Conservation (phyloP, 2,329 filamentous ascomycete genomes). For the Xylariaceae sp. region DNA sequence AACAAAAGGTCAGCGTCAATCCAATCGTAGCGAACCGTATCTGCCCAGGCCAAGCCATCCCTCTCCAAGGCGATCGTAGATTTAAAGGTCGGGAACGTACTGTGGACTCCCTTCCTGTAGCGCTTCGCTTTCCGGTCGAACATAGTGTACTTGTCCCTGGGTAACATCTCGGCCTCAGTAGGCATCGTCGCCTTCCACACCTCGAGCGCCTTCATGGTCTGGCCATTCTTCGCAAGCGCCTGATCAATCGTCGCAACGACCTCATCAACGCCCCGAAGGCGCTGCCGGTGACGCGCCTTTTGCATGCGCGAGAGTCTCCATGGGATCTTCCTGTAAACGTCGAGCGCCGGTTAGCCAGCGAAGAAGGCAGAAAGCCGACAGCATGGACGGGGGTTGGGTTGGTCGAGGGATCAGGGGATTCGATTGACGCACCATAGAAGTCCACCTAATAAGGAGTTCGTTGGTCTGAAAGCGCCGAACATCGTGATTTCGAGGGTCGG, state of each 20-base stretch:
- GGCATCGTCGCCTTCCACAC: constrained; percentile 96
- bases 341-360: constrained; percentile 8
- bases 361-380: background rate
- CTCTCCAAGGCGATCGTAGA: background rate
- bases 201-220: constrained; percentile 71
- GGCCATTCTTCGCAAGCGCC: constrained; percentile 68
- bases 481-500: constrained; percentile 44
- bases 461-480: constrained; percentile 80
- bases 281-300: constrained; percentile 79
- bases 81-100: constrained; percentile 51
- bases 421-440: constrained; percentile 64
- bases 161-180: constrained; percentile 88
- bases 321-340: constrained; percentile 70
- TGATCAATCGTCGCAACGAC: constrained; percentile 79
- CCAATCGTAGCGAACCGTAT: background rate
- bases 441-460: constrained; percentile 69
- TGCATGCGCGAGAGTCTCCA: constrained; percentile 92
- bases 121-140: constrained; percentile 95
- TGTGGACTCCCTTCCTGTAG: constrained; percentile 96
- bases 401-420: background rate
- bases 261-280: constrained; percentile 77
- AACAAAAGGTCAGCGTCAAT: constrained; percentile 11
- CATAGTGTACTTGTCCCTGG: constrained; percentile 95
- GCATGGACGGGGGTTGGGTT: background rate
- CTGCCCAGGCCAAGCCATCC: background rate